Evolutionary conservation across 768 basidiomycete genomes (phyloP).

Genomic region (Pulveroboletus sp.): DNA sequence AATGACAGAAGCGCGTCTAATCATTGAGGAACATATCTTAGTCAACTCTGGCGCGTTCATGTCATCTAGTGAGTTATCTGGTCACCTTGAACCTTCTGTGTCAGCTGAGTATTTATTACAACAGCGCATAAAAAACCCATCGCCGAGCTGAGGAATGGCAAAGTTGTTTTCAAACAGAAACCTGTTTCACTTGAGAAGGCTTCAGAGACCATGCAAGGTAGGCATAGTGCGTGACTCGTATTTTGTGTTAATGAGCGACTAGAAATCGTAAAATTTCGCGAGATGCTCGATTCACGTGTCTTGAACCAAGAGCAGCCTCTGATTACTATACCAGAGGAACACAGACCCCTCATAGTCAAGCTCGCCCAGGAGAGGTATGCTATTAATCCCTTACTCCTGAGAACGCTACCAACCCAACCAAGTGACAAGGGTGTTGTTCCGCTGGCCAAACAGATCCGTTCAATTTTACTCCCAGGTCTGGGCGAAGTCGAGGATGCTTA

Average conservation of each 20-base stretch:
- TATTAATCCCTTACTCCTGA: not conserved
- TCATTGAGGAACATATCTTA: constrained; percentile 4
- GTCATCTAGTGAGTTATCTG: constrained; percentile 14
- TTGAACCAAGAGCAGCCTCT: constrained; percentile 48
- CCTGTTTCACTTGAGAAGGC: constrained; percentile 67
- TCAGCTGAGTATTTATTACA: constrained; percentile 15
- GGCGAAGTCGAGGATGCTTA: constrained; percentile 48
- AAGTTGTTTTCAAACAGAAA: constrained; percentile 73
- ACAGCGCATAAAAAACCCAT: constrained; percentile 40
- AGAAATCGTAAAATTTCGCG: constrained; percentile 78
- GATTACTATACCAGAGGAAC: constrained; percentile 55
- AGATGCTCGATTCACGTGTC: constrained; percentile 58
- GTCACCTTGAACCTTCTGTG: not conserved
- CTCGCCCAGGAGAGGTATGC: constrained; percentile 79
- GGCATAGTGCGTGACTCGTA: constrained; percentile 10
- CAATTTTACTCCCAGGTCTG: constrained; percentile 58
- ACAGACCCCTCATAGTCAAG: constrained; percentile 74
- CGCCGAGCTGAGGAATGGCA: constrained; percentile 73
- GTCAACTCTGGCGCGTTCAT: constrained; percentile 9
- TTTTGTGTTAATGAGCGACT: constrained; percentile 3
- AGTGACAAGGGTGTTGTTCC: constrained; percentile 69
- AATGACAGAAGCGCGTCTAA: not conserved
- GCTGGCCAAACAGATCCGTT: constrained; percentile 66
- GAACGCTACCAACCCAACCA: constrained; percentile 9
- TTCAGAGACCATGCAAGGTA: constrained; percentile 80